Conservation (phyloP, 108 stramenopile genomes). For the Cyclotella kingstonii region DNA sequence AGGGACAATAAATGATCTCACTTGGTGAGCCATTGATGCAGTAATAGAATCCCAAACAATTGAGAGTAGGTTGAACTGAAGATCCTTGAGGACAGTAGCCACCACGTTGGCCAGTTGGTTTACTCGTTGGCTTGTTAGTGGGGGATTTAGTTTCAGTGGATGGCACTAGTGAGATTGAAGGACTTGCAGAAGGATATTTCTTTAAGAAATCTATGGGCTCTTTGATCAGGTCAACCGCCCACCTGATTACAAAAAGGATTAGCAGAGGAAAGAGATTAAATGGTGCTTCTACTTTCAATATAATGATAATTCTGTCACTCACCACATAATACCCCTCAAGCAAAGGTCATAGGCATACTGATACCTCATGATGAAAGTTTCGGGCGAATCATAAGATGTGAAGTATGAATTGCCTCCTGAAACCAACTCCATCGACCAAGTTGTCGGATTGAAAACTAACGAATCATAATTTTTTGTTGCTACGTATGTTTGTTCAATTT, state of each 20-base stretch:
- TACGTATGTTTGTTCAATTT: conserved; percentile 25
- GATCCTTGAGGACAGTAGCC: background rate
- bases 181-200: conserved; percentile 1
- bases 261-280: background rate
- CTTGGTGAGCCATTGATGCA: conserved; percentile 4
- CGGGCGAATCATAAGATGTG: conserved; percentile 28
- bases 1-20: background rate
- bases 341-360: conserved; percentile 22
- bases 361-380: conserved; percentile 17
- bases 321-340: conserved; percentile 40
- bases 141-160: conserved; percentile 10
- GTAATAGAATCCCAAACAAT: conserved; percentile 16
- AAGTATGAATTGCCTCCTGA: conserved; percentile 21
- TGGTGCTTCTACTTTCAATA: background rate
- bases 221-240: conserved; percentile 31
- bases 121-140: background rate
- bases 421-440: conserved; percentile 24
- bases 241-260: conserved; percentile 5
- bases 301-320: too few relatives aligned
- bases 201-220: conserved; percentile 4
- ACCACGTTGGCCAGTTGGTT: conserved; percentile 11
- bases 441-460: conserved; percentile 15
- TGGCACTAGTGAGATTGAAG: conserved; percentile 7
- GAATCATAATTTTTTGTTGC: conserved; percentile 27
- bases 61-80: conserved; percentile 2